These are phyloP conservation scores for Tulasnella sp. DNA, from an alignment of 768 basidiomycete genomes.

Conservation along the genomic window DNA sequence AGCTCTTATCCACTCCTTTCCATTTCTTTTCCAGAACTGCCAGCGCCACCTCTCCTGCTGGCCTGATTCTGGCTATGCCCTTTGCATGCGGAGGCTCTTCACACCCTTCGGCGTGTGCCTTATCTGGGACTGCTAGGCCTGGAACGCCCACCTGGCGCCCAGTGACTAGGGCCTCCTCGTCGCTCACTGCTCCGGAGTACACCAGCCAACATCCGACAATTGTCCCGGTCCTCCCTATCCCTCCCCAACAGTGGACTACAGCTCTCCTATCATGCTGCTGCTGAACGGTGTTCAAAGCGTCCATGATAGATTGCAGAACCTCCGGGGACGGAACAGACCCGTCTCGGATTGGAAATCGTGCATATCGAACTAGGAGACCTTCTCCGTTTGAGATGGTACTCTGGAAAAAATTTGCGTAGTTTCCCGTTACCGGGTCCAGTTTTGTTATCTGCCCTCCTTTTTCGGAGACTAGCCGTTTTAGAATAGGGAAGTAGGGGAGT, in stretches of 20 bases:
- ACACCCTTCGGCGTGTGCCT: no score
- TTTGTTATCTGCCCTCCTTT: neutral
- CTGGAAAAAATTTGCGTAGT: neutral
- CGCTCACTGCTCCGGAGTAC: neutral
- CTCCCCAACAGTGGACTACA: conserved; percentile 25
- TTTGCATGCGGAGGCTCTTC: no score
- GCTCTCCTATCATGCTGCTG: neutral
- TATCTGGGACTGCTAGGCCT: no score
- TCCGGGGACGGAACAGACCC: neutral
- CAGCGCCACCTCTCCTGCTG: no score
- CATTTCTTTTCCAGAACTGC: no score
- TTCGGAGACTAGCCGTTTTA: neutral
- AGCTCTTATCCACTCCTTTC: no score
- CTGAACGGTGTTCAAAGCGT: neutral
- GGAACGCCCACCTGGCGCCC: no score
- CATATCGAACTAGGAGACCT: neutral
- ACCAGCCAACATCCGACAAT: conserved; percentile 31
- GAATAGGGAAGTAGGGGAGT: neutral
- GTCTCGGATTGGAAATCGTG: conserved; percentile 26
- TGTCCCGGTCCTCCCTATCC: conserved; percentile 27
- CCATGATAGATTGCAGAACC: neutral
- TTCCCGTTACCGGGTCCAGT: neutral
- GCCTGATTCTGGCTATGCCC: no score
- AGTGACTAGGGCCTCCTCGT: neutral
- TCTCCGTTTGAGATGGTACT: neutral